Evolutionary conservation across 2,329 filamentous ascomycete species (phyloP), one percentile per base, ranked within the genome.

Genomic region (Fusarium chlamydosporum): DNA sequence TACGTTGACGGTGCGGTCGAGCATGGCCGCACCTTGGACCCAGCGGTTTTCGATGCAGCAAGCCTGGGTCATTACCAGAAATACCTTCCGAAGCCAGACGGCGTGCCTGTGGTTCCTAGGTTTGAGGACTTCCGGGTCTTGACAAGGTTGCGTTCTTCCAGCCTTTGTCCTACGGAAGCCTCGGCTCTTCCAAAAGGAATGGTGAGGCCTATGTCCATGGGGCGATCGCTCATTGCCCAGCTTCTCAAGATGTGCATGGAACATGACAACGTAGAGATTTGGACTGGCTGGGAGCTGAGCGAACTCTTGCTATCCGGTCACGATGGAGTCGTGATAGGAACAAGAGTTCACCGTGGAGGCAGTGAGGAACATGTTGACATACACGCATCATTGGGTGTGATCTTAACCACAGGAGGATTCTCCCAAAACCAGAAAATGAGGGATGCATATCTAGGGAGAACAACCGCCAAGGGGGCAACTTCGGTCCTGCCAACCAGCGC

Each of bases 381-480:
- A 3, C 37, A 33, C 5, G 48, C 48, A 33, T 34, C 48, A 12
- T n/a, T 41, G 10, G 48, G 48, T 31, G 48, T 52, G 26, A 18
- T 52, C 1, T 3, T 52, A 11, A 12, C 48, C 18, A 41, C 48
- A 3, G 48, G 48, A 52, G 48, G 48, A 2, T 52, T 52, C 26
- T 52, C 48, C 2, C 35, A 41, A n/a, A 52, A 52, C 37, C 48
- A 52, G 27, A 18, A 42, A 11, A 52, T 52, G 48, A 52, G 48
- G 15, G 26, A 52, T 41, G 9, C 48, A 33, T 52, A 33, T 16
- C 26, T 52, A 7, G 27, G 16, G 13, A 18, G 16, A 18, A 12
- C 15, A 38, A 4, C 23, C n/a, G 5, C 43, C 6, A 7, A 9
- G 5, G 7, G 23, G 18, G 18, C 29, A 47, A 23, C 31, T 26